Evolutionary conservation across 805 yeast genomes (phyloP).

Genomic region (Candida awuae): DNA sequence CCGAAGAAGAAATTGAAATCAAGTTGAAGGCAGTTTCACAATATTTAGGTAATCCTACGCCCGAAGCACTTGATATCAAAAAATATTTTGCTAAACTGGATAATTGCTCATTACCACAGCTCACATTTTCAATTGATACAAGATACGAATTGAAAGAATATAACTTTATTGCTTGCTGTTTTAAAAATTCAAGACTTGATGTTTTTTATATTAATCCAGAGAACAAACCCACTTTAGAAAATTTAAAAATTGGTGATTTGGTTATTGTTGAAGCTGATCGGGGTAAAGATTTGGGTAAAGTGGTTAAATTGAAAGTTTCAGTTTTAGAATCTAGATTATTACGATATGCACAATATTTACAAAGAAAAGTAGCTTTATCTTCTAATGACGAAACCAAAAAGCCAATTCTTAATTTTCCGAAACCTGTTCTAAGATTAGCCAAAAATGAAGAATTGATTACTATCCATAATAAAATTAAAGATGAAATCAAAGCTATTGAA

Average conservation of each 20-base stretch:
- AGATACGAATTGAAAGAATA: constrained; percentile 8
- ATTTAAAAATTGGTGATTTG: constrained; percentile 48
- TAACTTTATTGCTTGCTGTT: constrained; percentile 55
- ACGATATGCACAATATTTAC: constrained; percentile 59
- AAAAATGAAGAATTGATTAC: constrained; percentile 52
- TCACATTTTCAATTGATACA: constrained; percentile 2
- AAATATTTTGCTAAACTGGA: constrained; percentile 19
- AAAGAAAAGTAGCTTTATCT: constrained; percentile 56
- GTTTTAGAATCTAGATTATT: constrained; percentile 61
- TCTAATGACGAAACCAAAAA: constrained; percentile 13
- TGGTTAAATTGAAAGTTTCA: constrained; percentile 49
- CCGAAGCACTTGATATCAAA: constrained; percentile 19
- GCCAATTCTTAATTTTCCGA: constrained; percentile 57
- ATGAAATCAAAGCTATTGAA: constrained; percentile 61
- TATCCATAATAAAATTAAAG: constrained; percentile 49
- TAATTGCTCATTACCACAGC: constrained; percentile 21
- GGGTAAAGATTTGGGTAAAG: constrained; percentile 68
- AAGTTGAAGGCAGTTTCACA: constrained; percentile 22
- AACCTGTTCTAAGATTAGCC: constrained; percentile 58
- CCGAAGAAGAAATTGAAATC: constrained; percentile 21
- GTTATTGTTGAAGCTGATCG: constrained; percentile 82
- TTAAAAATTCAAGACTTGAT: constrained; percentile 74
- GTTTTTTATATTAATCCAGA: constrained; percentile 55
- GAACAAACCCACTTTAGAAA: constrained; percentile 17
- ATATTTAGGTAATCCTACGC: constrained; percentile 24